Evolutionary conservation across 2,329 filamentous ascomycete genomes (phyloP).

Genomic region (Botrytis byssoidea): DNA sequence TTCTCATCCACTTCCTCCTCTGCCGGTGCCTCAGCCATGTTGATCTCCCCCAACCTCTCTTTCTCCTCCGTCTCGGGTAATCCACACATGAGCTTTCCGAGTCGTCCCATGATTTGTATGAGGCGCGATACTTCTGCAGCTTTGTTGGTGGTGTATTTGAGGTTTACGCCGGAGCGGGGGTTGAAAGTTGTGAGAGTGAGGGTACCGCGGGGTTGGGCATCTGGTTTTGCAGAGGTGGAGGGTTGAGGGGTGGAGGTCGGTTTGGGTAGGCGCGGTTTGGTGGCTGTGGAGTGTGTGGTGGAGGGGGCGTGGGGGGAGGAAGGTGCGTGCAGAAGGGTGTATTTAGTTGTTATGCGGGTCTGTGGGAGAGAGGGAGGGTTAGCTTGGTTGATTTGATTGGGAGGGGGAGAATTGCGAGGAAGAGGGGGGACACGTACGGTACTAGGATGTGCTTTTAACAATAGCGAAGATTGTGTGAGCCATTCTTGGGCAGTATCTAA

Average conservation of each 20-base stretch:
- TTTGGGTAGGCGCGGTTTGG: conserved; percentile 34
- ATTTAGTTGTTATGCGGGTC: conserved; percentile 91
- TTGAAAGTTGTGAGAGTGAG: conserved; percentile 90
- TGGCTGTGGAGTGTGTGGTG: conserved; percentile 17
- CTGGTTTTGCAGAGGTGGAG: conserved; percentile 43
- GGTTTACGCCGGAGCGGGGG: conserved; percentile 71
- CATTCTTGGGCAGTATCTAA: conserved; percentile 83
- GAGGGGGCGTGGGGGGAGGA: conserved; percentile 35
- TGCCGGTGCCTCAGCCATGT: conserved; percentile 45
- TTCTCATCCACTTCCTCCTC: conserved; percentile 41
- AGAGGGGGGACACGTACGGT: conserved; percentile 58
- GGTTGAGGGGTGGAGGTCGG: conserved; percentile 39
- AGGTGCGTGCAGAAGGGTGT: conserved; percentile 61
- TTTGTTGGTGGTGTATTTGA: conserved; percentile 92
- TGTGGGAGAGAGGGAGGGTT: conserved; percentile 41
- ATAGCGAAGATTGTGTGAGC: conserved; percentile 81
- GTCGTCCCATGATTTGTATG: conserved; percentile 68
- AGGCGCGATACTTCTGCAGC: conserved; percentile 85
- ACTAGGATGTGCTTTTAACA: conserved; percentile 81
- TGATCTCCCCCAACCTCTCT: conserved; percentile 34
- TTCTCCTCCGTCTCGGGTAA: conserved; percentile 41
- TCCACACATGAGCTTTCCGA: conserved; percentile 69
- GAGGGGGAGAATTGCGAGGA: conserved; percentile 3
- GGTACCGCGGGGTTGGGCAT: conserved; percentile 54
- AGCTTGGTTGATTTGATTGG: conserved; percentile 23